A percentile compares a stretch with the other conserved stretches of the same genome.
Evolutionary conservation across 1,284 basidiomycete genomes (phyloP).

Genomic region (Heterobasidion parviporum): DNA sequence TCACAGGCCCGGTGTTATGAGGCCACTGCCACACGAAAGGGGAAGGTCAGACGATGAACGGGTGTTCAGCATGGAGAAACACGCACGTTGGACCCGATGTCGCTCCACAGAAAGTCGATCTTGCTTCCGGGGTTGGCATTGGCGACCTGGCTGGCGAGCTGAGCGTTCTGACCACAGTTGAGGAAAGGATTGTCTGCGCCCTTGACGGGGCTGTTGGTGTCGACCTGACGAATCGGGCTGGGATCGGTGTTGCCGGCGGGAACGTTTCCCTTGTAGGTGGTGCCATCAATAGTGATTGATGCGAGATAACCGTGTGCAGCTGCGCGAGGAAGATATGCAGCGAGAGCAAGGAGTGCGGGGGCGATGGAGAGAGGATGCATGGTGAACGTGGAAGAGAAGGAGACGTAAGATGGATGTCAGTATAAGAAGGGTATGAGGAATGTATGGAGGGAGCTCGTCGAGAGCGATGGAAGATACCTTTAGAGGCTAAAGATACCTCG

Average conservation of each 20-base stretch:
- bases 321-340: conserved; percentile 20
- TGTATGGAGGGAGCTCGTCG: background rate
- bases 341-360: conserved; percentile 9
- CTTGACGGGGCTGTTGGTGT: conserved; percentile 50
- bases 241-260: conserved; percentile 31
- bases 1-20: conserved; percentile 61
- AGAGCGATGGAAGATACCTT: background rate
- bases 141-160: conserved; percentile 42
- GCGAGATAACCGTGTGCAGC: conserved; percentile 54
- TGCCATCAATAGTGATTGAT: conserved; percentile 46
- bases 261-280: conserved; percentile 42
- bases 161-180: conserved; percentile 56
- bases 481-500: background rate
- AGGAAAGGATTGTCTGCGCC: conserved; percentile 48
- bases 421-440: background rate
- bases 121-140: conserved; percentile 56
- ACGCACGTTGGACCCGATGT: conserved; percentile 39
- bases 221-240: conserved; percentile 56
- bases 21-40: conserved; percentile 43
- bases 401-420: background rate
- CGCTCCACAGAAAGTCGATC: conserved; percentile 55
- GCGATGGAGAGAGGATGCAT: background rate
- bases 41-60: background rate
- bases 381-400: background rate
- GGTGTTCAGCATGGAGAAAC: background rate